These are phyloP conservation scores for Cornus kousa DNA, from an alignment of 148 eudicot genomes.

Conservation along the genomic window DNA sequence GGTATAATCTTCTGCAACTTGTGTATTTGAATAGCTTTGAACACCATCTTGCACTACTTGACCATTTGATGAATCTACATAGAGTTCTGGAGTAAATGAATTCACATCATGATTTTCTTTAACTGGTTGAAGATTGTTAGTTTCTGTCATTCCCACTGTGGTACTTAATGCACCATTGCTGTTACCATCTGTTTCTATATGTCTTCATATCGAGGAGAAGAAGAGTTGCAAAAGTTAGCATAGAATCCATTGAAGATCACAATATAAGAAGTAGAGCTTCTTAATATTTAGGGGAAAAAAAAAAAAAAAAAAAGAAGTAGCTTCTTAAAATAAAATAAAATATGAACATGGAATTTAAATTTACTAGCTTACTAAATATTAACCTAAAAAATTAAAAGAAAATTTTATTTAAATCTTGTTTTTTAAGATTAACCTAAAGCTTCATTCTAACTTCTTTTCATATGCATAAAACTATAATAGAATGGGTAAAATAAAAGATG, in stretches of 20 bases:
- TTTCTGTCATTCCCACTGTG: constrained; percentile 29
- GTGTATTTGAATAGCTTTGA: constrained; percentile 27
- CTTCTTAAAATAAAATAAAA: too few relatives aligned
- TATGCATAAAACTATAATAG: background rate
- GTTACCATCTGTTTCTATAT: constrained; percentile 25
- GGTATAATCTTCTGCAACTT: constrained; percentile 52
- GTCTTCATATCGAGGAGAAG: constrained; percentile 26
- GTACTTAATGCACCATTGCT: constrained; percentile 19
- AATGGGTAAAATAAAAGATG: background rate
- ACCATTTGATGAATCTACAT: constrained; percentile 21
- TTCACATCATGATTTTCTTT: constrained; percentile 25
- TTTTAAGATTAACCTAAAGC: background rate
- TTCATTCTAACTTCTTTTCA: background rate
- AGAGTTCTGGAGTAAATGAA: constrained; percentile 23
- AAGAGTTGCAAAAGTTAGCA: constrained; percentile 15
- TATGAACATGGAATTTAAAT: background rate
- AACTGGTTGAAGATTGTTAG: constrained; percentile 13
- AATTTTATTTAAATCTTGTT: background rate
- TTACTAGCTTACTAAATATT: background rate
- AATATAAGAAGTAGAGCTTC: too few relatives aligned
- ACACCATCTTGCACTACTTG: constrained; percentile 26
- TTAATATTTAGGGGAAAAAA: too few relatives aligned
- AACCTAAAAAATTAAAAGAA: background rate
- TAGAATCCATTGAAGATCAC: background rate
- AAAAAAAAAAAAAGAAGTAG: too few relatives aligned